These are phyloP conservation scores for Solanum hybrid DNA, from an alignment of 305 asterid species.

Conservation along the genomic window DNA sequence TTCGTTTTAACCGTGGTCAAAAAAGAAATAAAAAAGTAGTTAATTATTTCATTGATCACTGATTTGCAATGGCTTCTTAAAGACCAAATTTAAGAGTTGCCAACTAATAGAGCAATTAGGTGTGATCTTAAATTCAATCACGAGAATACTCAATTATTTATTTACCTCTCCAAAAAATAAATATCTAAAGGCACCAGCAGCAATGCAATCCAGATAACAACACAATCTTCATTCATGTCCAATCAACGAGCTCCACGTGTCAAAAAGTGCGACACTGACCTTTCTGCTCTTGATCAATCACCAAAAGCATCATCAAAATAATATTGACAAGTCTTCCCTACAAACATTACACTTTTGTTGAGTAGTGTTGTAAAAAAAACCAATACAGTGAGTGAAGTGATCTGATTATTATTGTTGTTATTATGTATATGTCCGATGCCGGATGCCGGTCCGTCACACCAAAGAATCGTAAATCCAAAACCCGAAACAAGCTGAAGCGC, in stretches of 20 bases:
- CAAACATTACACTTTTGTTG: slow-evolving; percentile 17
- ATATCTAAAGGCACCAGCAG: too few species aligned
- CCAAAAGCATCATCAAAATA: not conserved
- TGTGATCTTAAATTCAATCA: too few species aligned
- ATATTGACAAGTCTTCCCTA: slow-evolving; percentile 5
- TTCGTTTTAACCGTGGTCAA: not conserved
- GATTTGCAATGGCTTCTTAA: too few species aligned
- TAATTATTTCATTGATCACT: too few species aligned
- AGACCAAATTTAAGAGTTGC: too few species aligned
- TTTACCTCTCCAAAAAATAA: too few species aligned
- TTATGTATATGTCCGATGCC: not conserved
- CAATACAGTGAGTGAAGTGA: not conserved
- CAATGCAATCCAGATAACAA: too few species aligned
- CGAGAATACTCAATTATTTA: too few species aligned
- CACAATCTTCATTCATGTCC: too few species aligned
- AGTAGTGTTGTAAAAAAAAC: not conserved
- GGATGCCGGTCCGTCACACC: not conserved
- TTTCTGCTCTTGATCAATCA: slow-evolving; percentile 2
- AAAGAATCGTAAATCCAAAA: not conserved
- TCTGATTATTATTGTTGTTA: not conserved
- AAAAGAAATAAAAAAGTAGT: too few species aligned
- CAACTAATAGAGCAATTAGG: too few species aligned
- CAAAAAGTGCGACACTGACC: not conserved
- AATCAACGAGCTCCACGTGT: slow-evolving; percentile 25
- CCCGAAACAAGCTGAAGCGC: not conserved